Percentiles rank a stretch among this genome's conserved stretches.
These are phyloP conservation scores for Yamadazyma oceani DNA, from an alignment of 1,139 yeast genomes.

Conservation along the genomic window DNA sequence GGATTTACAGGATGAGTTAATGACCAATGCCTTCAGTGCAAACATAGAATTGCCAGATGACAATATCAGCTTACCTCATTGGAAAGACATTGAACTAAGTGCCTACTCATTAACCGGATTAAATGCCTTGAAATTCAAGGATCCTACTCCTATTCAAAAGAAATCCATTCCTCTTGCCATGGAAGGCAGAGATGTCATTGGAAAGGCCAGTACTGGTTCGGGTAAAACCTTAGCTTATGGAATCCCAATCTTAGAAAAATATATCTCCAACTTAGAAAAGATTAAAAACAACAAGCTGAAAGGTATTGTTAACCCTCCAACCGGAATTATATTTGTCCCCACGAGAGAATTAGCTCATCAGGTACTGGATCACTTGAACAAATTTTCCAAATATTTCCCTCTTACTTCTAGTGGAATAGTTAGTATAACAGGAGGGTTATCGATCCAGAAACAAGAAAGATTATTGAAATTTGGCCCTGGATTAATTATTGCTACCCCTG, in stretches of 20 bases:
- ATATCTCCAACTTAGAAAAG: constrained; percentile 31
- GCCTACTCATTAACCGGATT: constrained; percentile 61
- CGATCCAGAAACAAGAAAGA: constrained; percentile 90
- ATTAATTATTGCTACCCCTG: constrained; percentile 93
- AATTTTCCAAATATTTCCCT: constrained; percentile 60
- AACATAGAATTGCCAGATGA: constrained; percentile 40
- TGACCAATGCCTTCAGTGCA: constrained; percentile 23
- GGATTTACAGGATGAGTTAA: constrained; percentile 10
- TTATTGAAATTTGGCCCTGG: constrained; percentile 73
- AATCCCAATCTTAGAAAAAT: constrained; percentile 81
- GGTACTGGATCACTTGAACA: constrained; percentile 75
- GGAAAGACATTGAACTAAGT: constrained; percentile 47
- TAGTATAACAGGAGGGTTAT: constrained; percentile 91
- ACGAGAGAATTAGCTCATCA: constrained; percentile 97
- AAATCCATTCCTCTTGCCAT: constrained; percentile 75
- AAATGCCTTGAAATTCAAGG: constrained; percentile 52
- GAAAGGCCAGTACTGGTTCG: constrained; percentile 97
- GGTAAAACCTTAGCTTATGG: constrained; percentile 98
- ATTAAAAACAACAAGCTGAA: constrained; percentile 24
- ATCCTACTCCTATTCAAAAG: constrained; percentile 84
- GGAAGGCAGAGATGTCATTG: constrained; percentile 78
- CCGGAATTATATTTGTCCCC: constrained; percentile 87
- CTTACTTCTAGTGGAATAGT: constrained; percentile 58
- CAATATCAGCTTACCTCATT: constrained; percentile 53
- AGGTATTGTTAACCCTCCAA: constrained; percentile 44